A percentile compares a stretch with the other conserved stretches of the same genome.
Conservation (phyloP, 2,329 filamentous ascomycete species). For the Xylariaceae sp. region DNA sequence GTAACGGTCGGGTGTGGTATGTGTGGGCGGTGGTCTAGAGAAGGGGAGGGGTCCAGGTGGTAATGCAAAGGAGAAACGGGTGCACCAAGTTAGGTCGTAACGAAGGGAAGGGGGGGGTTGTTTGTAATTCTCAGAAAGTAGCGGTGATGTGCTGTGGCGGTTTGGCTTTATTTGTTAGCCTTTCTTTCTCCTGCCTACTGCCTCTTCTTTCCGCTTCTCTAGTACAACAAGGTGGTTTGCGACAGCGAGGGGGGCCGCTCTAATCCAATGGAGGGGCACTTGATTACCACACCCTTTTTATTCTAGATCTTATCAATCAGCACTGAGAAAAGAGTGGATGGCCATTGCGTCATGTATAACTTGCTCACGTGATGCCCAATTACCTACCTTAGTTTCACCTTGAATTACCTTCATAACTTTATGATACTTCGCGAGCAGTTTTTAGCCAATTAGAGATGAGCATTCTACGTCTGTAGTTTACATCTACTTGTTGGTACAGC, state of each 20-base stretch:
- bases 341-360: conserved; percentile 26
- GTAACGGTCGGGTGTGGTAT: background rate
- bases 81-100: too few species aligned
- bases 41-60: background rate
- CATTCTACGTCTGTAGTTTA: too few species aligned
- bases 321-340: conserved; percentile 25
- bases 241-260: conserved; percentile 21
- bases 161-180: too few species aligned
- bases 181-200: too few species aligned
- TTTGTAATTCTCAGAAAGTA: background rate
- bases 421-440: too few species aligned
- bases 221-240: conserved; percentile 26
- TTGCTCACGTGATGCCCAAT: conserved; percentile 20
- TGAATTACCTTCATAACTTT: too few species aligned
- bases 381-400: too few species aligned
- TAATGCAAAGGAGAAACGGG: too few species aligned
- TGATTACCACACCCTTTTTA: conserved; percentile 33
- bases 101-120: too few species aligned
- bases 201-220: conserved; percentile 11
- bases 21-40: background rate
- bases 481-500: too few species aligned
- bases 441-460: too few species aligned
- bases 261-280: conserved; percentile 40
- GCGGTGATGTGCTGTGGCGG: too few species aligned
- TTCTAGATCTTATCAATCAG: conserved; percentile 28